Conservation (phyloP, 371 early-diverging fungal genomes). For the Zychaea mexicana region DNA sequence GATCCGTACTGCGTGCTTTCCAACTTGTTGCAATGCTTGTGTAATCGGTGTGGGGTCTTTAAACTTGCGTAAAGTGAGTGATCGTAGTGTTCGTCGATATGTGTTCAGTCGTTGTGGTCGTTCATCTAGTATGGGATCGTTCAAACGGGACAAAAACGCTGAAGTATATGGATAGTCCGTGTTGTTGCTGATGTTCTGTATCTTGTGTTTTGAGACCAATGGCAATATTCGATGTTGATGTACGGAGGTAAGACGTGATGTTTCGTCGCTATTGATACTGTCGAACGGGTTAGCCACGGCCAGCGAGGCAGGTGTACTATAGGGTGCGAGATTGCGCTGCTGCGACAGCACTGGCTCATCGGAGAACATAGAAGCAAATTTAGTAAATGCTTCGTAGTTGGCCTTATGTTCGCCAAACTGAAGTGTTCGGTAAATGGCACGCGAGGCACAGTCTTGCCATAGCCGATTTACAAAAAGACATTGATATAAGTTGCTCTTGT, state of each 20-base stretch:
- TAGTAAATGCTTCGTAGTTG: conserved; percentile 13
- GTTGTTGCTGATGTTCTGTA: not conserved
- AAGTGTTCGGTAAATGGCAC: conserved; percentile 33
- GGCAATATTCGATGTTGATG: too few relatives aligned
- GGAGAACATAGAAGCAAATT: conserved; percentile 10
- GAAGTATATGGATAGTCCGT: too few relatives aligned
- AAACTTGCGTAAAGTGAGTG: conserved; percentile 38
- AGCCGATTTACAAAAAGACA: conserved; percentile 42
- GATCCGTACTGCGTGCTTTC: conserved; percentile 17
- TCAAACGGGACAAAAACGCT: not conserved
- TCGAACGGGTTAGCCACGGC: conserved; percentile 10
- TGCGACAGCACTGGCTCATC: not conserved
- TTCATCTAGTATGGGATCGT: not conserved
- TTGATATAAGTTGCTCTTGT: conserved; percentile 19
- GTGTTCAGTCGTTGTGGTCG: conserved; percentile 4
- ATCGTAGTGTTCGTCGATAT: conserved; percentile 31
- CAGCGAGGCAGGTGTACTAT: conserved; percentile 10
- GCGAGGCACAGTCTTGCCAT: conserved; percentile 43
- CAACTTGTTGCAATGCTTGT: conserved; percentile 28
- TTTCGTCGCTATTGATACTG: not conserved
- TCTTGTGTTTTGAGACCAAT: too few relatives aligned
- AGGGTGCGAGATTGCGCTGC: not conserved
- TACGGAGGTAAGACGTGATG: not conserved
- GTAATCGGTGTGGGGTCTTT: conserved; percentile 36
- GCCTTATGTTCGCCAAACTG: conserved; percentile 34